phyloP scores from a whole-genome alignment of 2,329 filamentous ascomycete genomes.

The Aphanocladium album region DNA sequence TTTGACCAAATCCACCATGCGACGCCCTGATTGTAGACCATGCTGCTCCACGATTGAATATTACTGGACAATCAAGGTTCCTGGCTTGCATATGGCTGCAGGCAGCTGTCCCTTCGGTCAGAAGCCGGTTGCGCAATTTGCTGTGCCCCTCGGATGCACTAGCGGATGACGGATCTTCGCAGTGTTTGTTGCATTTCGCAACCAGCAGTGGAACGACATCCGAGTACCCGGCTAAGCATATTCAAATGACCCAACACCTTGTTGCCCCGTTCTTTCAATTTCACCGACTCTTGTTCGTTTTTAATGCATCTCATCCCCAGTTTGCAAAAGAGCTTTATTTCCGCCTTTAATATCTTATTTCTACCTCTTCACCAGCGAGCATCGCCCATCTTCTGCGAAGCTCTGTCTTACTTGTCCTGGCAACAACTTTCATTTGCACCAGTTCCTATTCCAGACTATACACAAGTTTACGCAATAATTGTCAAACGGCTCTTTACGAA shows the following conservation, averaged over 20 bases:
- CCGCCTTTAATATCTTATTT: background rate
- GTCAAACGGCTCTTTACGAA: too few species aligned
- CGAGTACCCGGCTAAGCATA: background rate
- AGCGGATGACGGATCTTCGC: slow-evolving; percentile 10
- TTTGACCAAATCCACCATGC: background rate
- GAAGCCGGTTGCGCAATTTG: background rate
- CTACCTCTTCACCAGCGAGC: background rate
- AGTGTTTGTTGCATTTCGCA: background rate
- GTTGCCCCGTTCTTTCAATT: background rate
- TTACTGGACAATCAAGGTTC: background rate
- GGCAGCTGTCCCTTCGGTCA: background rate
- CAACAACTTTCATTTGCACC: too few species aligned
- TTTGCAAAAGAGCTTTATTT: background rate
- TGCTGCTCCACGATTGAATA: background rate
- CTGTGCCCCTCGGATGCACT: slow-evolving; percentile 1
- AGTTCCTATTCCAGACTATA: too few species aligned
- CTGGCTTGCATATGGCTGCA: background rate
- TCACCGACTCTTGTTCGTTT: background rate
- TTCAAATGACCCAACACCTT: background rate
- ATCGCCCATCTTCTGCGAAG: background rate
- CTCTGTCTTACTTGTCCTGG: background rate
- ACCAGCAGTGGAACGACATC: background rate
- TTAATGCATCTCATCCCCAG: background rate
- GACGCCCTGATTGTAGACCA: background rate
- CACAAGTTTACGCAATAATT: too few species aligned